phyloP scores from a whole-genome alignment of 2,329 filamentous ascomycete genomes.

The Nakataea oryzae region DNA sequence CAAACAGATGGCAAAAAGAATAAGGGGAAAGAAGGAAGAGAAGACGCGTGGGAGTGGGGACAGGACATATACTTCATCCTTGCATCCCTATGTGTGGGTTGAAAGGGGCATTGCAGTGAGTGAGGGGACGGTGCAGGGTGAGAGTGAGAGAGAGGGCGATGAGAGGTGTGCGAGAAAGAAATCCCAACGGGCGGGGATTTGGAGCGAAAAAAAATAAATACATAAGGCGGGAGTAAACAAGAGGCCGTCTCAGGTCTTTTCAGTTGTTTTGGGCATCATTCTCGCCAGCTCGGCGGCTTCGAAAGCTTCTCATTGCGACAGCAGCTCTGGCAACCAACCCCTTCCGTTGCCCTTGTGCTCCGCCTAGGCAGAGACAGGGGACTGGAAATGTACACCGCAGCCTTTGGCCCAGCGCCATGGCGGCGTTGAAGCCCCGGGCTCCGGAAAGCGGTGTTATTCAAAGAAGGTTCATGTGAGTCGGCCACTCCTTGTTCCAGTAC shows the following conservation, averaged over 20 bases:
- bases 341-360: background rate
- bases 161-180: background rate
- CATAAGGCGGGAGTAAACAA: conserved; percentile 9
- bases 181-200: too few species aligned
- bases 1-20: background rate
- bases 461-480: conserved; percentile 13
- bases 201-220: conserved; percentile 1
- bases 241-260: conserved; percentile 61
- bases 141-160: background rate
- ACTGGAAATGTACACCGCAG: conserved; percentile 36
- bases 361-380: background rate
- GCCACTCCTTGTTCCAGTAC: background rate
- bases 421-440: conserved; percentile 33
- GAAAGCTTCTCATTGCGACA: conserved; percentile 13
- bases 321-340: background rate
- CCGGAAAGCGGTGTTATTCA: conserved; percentile 36
- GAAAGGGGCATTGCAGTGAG: background rate
- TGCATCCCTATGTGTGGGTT: background rate
- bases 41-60: conserved; percentile 9
- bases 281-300: conserved; percentile 40
- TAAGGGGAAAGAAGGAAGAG: conserved; percentile 6
- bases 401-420: conserved; percentile 47
- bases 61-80: background rate
- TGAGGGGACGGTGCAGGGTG: background rate
- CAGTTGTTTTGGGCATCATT: conserved; percentile 50